Conservation (phyloP, 1,284 basidiomycete species). For the Phellopilus nigrolimitatus region DNA sequence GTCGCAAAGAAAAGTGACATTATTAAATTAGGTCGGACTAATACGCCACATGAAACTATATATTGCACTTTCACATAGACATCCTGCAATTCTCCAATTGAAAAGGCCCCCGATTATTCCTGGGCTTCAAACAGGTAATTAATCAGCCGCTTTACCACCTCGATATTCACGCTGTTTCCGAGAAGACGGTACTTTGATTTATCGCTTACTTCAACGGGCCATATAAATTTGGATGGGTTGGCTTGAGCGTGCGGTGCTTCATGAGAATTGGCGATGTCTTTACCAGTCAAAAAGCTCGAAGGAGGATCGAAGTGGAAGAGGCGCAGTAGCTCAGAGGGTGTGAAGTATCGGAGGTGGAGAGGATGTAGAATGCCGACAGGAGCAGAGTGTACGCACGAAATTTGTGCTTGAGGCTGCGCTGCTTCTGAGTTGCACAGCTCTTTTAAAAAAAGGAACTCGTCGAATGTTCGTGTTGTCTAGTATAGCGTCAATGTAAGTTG, state of each 20-base stretch:
- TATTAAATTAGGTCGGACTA: no score
- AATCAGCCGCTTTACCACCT: constrained; percentile 54
- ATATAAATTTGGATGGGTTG: constrained; percentile 37
- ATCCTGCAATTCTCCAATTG: neutral
- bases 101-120: no score
- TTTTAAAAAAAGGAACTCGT: constrained; percentile 42
- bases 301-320: constrained; percentile 54
- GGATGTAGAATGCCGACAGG: constrained; percentile 52
- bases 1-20: no score
- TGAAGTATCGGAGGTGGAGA: constrained; percentile 64
- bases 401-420: constrained; percentile 32
- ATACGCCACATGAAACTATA: neutral
- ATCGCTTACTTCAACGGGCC: constrained; percentile 53
- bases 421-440: neutral
- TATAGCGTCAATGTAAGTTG: constrained; percentile 8
- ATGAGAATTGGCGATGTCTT: neutral
- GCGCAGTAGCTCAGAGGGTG: constrained; percentile 63
- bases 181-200: constrained; percentile 71
- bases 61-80: neutral
- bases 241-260: no score
- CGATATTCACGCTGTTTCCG: constrained; percentile 77
- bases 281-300: neutral
- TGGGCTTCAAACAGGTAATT: constrained; percentile 44
- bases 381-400: no score
- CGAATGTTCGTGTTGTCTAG: constrained; percentile 60